Evolutionary conservation across 306 rosid genomes (phyloP).

Genomic region (Malus orientalis): DNA sequence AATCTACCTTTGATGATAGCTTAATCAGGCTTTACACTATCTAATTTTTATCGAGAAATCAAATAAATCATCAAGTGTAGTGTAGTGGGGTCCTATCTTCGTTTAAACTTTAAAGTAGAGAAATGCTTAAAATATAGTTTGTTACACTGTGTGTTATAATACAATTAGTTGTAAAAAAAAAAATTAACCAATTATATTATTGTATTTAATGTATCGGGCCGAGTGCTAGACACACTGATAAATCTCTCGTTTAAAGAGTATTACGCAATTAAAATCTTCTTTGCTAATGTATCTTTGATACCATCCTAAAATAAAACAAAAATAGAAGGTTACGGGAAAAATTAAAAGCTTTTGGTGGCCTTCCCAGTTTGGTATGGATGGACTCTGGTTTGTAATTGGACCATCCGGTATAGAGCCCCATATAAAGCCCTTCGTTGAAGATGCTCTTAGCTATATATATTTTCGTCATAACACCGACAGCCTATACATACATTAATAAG

Average conservation of each 20-base stretch:
- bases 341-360: background rate
- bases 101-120: too few relatives aligned
- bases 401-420: background rate
- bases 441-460: too few relatives aligned
- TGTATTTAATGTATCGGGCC: fast-evolving
- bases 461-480: background rate
- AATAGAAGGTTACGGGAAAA: background rate
- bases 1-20: background rate
- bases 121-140: fast-evolving
- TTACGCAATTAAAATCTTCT: too few relatives aligned
- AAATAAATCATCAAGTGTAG: background rate
- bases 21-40: background rate
- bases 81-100: background rate
- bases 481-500: background rate
- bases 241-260: too few relatives aligned
- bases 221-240: too few relatives aligned
- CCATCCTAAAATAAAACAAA: background rate
- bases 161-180: too few relatives aligned
- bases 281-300: background rate
- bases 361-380: background rate
- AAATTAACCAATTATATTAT: too few relatives aligned
- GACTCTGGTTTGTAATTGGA: conserved; percentile 2
- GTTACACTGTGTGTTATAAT: too few relatives aligned
- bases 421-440: too few relatives aligned
- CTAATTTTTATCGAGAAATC: background rate